Conservation (phyloP, 2,329 filamentous ascomycete species). For the Colletotrichum sansevieriae region DNA sequence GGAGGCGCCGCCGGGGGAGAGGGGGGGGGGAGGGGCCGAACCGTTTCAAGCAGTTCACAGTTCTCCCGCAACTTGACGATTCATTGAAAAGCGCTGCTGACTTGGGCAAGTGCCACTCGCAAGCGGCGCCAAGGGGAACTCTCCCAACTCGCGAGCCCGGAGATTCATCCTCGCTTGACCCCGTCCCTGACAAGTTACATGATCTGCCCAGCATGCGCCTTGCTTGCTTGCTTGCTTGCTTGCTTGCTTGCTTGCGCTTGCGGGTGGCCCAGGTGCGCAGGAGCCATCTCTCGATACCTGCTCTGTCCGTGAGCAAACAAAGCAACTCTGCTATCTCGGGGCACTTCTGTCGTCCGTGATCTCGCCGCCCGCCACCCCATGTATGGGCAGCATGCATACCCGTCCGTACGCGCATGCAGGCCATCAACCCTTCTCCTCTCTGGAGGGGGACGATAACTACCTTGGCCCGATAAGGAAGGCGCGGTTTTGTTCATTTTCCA, state of each 20-base stretch:
- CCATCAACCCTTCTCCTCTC: conserved; percentile 33
- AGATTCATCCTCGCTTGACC: conserved; percentile 36
- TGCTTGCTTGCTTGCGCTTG: conserved; percentile 25
- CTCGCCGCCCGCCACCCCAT: conserved; percentile 40
- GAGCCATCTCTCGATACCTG: conserved; percentile 40
- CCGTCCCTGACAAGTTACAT: conserved; percentile 38
- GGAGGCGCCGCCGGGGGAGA: background rate
- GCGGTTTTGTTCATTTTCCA: conserved; percentile 24
- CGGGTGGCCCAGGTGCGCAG: conserved; percentile 37
- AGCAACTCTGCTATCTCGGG: conserved; percentile 4
- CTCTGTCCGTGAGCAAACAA: conserved; percentile 25
- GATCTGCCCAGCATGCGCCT: too few relatives aligned
- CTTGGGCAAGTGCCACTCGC: conserved; percentile 10
- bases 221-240: too few relatives aligned
- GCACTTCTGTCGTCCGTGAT: conserved; percentile 39
- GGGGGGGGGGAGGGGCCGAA: too few relatives aligned
- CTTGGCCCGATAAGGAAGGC: conserved; percentile 24
- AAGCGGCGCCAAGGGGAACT: conserved; percentile 23
- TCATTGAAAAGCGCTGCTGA: conserved; percentile 12
- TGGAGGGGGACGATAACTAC: conserved; percentile 6
- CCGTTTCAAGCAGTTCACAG: conserved; percentile 33
- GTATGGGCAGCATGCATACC: conserved; percentile 41
- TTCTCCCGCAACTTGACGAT: conserved; percentile 22
- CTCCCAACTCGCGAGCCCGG: conserved; percentile 12
- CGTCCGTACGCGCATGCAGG: conserved; percentile 39